Base-by-base conservation (phyloP, 345 rosid species). In the Diplotaxis tenuifolia region DNA sequence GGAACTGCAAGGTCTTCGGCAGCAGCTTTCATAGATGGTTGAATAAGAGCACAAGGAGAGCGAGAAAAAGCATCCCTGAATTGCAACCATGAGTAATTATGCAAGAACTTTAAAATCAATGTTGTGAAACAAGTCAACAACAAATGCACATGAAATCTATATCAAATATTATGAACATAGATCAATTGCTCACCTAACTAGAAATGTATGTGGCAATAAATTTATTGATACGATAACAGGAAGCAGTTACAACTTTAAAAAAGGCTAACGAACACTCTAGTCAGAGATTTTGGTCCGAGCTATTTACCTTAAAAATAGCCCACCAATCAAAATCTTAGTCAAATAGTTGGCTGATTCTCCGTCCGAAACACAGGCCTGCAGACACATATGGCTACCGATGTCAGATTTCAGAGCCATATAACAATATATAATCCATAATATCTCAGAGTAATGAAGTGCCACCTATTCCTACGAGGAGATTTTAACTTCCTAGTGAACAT, bases 311-410 rank as follows among this genome's bases (percentile, higher is more conserved):
- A 94, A 79, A 82, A 94, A 94, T 32, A 92, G 70, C 55, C 99
- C 99, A 65, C 90, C 88, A 53, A 95, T 71, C 83, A 80, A 66
- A 73, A 91, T 81, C 74, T 77, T 91, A n/a, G 97, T 89, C 88
- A 92, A 84, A 75, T 83, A 83, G 70, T 81, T 90, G 55, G 90
- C 85, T 69, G 29, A 78, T 74, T 88, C 93, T 70, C 97, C 99
- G 70, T 89, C 93, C 22, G 93, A 85, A 82, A 89, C 92, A 85
- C 92, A 88, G 54, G 97, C 89, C 99, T 95, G 91, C 68, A 82
- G 62, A 67, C 62, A 83, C 63, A 59, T 59, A 70, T 55, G 70
- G 66, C 36, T 16, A 54, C 12, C 0, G 32, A 47, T 62, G 50
- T 64, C 66, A 76, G 42, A 57, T 56, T 63, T 70, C 60, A 70